Conservation (phyloP, 345 rosid species). For the Nasturtium officinale region DNA sequence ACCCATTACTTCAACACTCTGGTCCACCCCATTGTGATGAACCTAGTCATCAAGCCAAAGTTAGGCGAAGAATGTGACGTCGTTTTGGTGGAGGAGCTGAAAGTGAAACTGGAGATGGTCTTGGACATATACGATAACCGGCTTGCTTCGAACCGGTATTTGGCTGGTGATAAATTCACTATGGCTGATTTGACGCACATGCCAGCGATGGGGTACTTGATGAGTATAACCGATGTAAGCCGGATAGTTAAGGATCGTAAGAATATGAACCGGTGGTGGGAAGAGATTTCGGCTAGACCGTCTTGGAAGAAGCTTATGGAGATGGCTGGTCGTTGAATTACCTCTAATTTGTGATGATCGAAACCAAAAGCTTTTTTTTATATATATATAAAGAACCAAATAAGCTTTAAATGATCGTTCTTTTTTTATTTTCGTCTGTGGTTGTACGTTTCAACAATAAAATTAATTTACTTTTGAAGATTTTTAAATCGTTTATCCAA, state of each 20-base stretch:
- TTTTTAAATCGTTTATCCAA: background rate
- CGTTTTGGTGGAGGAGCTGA: conserved; percentile 43
- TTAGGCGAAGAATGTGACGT: conserved; percentile 61
- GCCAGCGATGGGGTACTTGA: conserved; percentile 58
- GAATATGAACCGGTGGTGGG: conserved; percentile 75
- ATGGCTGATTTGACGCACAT: conserved; percentile 78
- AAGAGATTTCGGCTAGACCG: conserved; percentile 62
- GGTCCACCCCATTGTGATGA: conserved; percentile 58
- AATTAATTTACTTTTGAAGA: conserved; percentile 1
- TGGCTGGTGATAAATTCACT: conserved; percentile 77
- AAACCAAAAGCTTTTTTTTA: no score
- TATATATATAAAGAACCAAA: no score
- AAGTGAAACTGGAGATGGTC: conserved; percentile 65
- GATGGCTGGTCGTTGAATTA: conserved; percentile 41
- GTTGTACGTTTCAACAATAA: background rate
- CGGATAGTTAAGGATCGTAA: conserved; percentile 53
- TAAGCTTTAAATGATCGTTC: background rate
- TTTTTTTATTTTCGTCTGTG: background rate
- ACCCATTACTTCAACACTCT: conserved; percentile 73
- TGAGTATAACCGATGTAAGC: conserved; percentile 48
- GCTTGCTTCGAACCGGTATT: conserved; percentile 53
- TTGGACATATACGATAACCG: conserved; percentile 66
- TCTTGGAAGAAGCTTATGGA: conserved; percentile 73
- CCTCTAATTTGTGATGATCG: background rate
- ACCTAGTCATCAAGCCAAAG: conserved; percentile 57